Conservation (phyloP, 192 early-diverging fungal genomes). For the Linnemannia exigua region DNA sequence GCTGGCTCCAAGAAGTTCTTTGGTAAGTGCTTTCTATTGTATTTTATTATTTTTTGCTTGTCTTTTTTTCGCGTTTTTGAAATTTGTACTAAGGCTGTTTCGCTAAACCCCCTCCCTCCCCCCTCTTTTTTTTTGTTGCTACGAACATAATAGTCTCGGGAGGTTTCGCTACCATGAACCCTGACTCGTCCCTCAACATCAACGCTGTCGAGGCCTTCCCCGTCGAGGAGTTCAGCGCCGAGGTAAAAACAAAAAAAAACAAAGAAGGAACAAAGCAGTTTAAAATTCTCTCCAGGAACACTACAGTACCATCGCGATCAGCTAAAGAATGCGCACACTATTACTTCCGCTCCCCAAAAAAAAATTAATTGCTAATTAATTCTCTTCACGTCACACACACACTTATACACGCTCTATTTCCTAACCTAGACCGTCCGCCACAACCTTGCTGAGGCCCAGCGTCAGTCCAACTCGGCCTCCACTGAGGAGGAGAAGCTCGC, state of each 20-base stretch:
- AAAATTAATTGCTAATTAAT: slow-evolving; percentile 6
- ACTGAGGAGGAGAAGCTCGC: slow-evolving; percentile 85
- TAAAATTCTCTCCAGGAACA: too few species aligned
- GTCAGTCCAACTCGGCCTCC: slow-evolving; percentile 68
- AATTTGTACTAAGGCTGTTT: not conserved
- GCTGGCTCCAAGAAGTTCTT: slow-evolving; percentile 90
- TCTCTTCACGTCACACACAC: not conserved
- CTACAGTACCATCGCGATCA: too few species aligned
- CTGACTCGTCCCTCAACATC: slow-evolving; percentile 96
- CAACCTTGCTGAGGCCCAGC: slow-evolving; percentile 87
- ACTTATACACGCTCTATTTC: too few species aligned
- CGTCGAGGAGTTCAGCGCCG: slow-evolving; percentile 88
- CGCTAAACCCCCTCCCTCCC: not conserved
- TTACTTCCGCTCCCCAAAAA: too few species aligned
- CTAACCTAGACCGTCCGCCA: slow-evolving; percentile 77
- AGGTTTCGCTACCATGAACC: slow-evolving; percentile 97
- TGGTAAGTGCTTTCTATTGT: slow-evolving; percentile 63
- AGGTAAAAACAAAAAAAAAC: slow-evolving; percentile 61
- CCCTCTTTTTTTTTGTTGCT: not conserved
- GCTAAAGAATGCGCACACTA: too few species aligned
- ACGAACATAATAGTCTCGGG: slow-evolving; percentile 75
- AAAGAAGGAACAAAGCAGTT: too few species aligned
- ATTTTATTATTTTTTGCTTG: not conserved
- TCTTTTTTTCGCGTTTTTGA: not conserved
- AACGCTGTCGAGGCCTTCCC: slow-evolving; percentile 96